Evolutionary conservation across 164 flowering plant species (phyloP), one percentile per base, ranked within the genome.

Genomic region (Annona cherimola): DNA sequence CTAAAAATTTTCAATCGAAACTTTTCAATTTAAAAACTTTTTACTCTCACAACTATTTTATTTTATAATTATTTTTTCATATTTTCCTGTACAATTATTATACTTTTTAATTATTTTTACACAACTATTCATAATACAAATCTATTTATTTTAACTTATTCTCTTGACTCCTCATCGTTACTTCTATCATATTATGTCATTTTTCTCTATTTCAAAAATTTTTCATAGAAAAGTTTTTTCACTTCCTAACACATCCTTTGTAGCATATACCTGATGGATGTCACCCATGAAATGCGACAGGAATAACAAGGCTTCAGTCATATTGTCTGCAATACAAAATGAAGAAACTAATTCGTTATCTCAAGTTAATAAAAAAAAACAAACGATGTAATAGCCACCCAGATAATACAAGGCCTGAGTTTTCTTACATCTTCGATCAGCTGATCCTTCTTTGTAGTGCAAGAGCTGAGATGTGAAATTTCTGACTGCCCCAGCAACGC

Each of bases 271-370:
- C 93, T 95, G 99, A 80, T 95, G 99, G 45, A 93, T 81, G 74
- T 93, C 99, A 69, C 98, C 98, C 96, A 95, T 86, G 83, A 93
- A 93, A 77, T 95, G 97, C 44, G 99, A 87, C 72, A 93, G 73
- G 77, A 93, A 93, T 54, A 95, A 46, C 76, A 93, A 79, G 68
- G 99, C 96, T 78, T 90, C 94, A 2, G 94, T 92, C 87, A 89
- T 46, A 63, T 90, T 92, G 83, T 92, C 97, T 92, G 86, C 74
- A 74, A 45, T 57, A 66, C 41, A 73, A 1, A 3, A 66, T 45
- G 57, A n/a, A 42, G 64, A 63, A 19, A 41, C 35, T 26, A 26
- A 26, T 26, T 26, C 35, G 35, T 26, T 1, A 18, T 4, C n/a
- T 26, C 44, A 41, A 61, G 50, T 62, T 45, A 7, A 68, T 16